Conservation (phyloP, 2,329 filamentous ascomycete genomes). For the Curvularia spicifera region DNA sequence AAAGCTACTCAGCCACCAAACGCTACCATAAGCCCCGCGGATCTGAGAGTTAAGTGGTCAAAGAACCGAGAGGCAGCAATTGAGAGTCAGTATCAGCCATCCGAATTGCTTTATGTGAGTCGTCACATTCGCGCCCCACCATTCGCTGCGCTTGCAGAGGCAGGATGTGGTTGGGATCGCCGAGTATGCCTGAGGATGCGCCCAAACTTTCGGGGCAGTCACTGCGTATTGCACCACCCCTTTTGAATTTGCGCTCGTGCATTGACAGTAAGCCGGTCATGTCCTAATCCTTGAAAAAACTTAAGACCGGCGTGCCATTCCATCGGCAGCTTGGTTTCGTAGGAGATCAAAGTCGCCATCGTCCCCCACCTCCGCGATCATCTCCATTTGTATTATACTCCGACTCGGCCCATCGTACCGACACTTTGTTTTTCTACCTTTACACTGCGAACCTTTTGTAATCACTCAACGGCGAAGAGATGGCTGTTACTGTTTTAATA, state of each 20-base stretch:
- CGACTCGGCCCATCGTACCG: neutral
- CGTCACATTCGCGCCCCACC: slow-evolving; percentile 6
- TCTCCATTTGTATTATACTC: neutral
- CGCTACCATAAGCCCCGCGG: neutral
- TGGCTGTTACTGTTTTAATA: slow-evolving; percentile 19
- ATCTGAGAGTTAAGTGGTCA: neutral
- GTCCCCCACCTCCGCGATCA: neutral
- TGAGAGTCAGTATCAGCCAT: slow-evolving; percentile 6
- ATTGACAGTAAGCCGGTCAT: slow-evolving; percentile 11
- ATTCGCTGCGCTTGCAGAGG: neutral
- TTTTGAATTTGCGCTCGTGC: slow-evolving; percentile 2
- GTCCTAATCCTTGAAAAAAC: slow-evolving; percentile 9
- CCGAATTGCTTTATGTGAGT: slow-evolving; percentile 2
- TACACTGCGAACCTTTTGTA: neutral
- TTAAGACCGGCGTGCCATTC: slow-evolving; percentile 11
- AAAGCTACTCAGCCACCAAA: slow-evolving; percentile 3
- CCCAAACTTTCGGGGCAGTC: slow-evolving; percentile 14
- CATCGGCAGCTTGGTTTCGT: neutral
- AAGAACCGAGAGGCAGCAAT: slow-evolving; percentile 1
- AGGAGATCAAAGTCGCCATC: neutral
- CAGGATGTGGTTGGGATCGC: slow-evolving; percentile 8
- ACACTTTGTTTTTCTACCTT: neutral
- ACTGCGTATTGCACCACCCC: slow-evolving; percentile 8
- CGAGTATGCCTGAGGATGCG: slow-evolving; percentile 8
- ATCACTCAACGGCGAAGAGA: slow-evolving; percentile 6